Evolutionary conservation across 345 rosid genomes (phyloP).

Genomic region (Nasturtium officinale): DNA sequence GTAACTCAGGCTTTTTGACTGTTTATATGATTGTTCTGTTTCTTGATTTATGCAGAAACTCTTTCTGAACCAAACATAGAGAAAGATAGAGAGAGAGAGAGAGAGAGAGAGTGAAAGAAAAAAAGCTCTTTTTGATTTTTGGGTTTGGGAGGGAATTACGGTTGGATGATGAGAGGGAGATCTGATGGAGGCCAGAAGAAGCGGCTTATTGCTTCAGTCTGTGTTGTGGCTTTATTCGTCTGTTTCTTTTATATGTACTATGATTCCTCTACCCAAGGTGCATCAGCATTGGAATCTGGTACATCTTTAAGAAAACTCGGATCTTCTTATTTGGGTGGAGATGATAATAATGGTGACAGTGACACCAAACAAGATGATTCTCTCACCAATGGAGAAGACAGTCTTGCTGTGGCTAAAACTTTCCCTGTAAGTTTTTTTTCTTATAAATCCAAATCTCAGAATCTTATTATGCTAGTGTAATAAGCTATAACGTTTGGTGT

Average conservation of each 20-base stretch:
- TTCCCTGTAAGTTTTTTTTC: slow-evolving; percentile 68
- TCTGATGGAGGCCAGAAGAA: slow-evolving; percentile 86
- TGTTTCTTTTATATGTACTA: slow-evolving; percentile 71
- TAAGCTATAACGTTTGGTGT: slow-evolving; percentile 28
- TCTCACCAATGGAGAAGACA: slow-evolving; percentile 48
- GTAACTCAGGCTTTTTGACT: background rate
- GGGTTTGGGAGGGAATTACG: background rate
- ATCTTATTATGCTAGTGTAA: background rate
- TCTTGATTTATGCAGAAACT: slow-evolving; percentile 37
- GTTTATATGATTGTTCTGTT: slow-evolving; percentile 17
- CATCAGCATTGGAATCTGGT: slow-evolving; percentile 84
- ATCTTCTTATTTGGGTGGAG: slow-evolving; percentile 62
- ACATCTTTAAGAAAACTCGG: slow-evolving; percentile 68
- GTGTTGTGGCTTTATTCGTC: slow-evolving; percentile 58
- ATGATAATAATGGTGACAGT: slow-evolving; percentile 63
- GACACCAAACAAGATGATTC: slow-evolving; percentile 61
- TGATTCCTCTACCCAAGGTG: slow-evolving; percentile 64
- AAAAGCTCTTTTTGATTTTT: slow-evolving; percentile 17
- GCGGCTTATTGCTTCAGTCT: slow-evolving; percentile 62
- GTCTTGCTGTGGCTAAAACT: slow-evolving; percentile 58
- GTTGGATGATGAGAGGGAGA: slow-evolving; percentile 76
- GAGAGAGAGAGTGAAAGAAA: background rate
- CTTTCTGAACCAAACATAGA: background rate
- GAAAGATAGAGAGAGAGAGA: background rate
- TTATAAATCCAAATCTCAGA: background rate